Evolutionary conservation across 306 rosid genomes (phyloP), one percentile per base, ranked within the genome.

Genomic region (Glycine soja): DNA sequence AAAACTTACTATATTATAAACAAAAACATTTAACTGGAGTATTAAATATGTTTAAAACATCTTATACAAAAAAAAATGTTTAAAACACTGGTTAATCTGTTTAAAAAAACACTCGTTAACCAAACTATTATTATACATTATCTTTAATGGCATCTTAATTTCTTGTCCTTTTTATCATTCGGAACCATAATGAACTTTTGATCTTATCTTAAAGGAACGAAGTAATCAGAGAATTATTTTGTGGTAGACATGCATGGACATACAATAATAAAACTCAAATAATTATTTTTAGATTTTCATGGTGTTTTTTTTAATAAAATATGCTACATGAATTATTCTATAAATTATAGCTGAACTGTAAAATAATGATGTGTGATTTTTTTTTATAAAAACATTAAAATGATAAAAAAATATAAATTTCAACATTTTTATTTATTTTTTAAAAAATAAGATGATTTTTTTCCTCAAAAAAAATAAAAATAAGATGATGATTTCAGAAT

Each of bases 101-200:
- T 24, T 24, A 24, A 24, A 24, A 24, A 8, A 58, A 19, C 36
- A 58, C 13, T 8, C 4, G 18, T 6, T 58, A 19, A 56, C 10
- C 13, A 59, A 59, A 59, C 14, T 59, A 8, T 59, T 61, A 61
- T 11, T 59, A 19, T 61, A 61, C 30, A 61, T 61, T 61, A 61
- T 59, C 66, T 24, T 61, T 9, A 61, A 61, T 19, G 42, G 8
- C 10, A 30, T 61, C 24, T 19, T 19, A 0, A 13, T 24, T 24
- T 4, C 7, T 30, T 10, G 4, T 61, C 42, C 42, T 19, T 58
- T 8, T 19, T 61, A 61, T 24, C 42, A 61, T 61, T 30, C 15
- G 3, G 14, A 32, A 62, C 0, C n/a, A 13, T 34, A 34, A 63
- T 3, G 10, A 63, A 34, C 46, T 5, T 1, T 15, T 32, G 2